phyloP scores from a whole-genome alignment of 257 asterid species.

The Forsythia viridissima region DNA sequence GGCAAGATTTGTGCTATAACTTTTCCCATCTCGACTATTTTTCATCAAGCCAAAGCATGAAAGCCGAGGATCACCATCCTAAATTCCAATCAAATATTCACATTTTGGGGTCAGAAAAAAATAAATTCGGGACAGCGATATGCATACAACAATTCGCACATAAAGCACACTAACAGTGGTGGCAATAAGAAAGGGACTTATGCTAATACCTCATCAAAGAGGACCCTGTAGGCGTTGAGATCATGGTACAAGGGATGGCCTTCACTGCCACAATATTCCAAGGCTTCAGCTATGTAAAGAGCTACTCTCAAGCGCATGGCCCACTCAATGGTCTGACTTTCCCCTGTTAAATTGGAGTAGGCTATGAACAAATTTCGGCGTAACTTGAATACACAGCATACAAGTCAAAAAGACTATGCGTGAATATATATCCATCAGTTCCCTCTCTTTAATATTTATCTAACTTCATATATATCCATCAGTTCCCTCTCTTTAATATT shows the following conservation, averaged over 20 bases:
- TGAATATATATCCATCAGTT: not conserved
- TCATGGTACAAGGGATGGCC: slow-evolving; percentile 70
- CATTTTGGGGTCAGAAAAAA: not conserved
- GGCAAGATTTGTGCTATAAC: slow-evolving; percentile 83
- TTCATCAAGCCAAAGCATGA: slow-evolving; percentile 82
- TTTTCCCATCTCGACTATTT: slow-evolving; percentile 75
- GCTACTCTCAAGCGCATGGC: slow-evolving; percentile 83
- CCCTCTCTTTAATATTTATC: not conserved
- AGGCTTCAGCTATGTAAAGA: slow-evolving; percentile 57
- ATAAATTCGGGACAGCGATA: not conserved
- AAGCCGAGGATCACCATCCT: slow-evolving; percentile 83
- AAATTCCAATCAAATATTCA: slow-evolving; percentile 20
- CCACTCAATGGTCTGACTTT: slow-evolving; percentile 73
- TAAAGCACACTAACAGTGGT: not conserved
- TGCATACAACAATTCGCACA: not conserved
- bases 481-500: too few relatives aligned
- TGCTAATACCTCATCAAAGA: slow-evolving; percentile 59
- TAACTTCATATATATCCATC: not conserved
- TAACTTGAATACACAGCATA: not conserved
- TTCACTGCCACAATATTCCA: slow-evolving; percentile 57
- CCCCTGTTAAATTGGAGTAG: slow-evolving; percentile 47
- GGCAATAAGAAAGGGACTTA: not conserved
- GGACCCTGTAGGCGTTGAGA: slow-evolving; percentile 67
- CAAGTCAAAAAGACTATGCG: not conserved
- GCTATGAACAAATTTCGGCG: not conserved